Conservation (phyloP, 257 asterid genomes). For the Catharanthus roseus region DNA sequence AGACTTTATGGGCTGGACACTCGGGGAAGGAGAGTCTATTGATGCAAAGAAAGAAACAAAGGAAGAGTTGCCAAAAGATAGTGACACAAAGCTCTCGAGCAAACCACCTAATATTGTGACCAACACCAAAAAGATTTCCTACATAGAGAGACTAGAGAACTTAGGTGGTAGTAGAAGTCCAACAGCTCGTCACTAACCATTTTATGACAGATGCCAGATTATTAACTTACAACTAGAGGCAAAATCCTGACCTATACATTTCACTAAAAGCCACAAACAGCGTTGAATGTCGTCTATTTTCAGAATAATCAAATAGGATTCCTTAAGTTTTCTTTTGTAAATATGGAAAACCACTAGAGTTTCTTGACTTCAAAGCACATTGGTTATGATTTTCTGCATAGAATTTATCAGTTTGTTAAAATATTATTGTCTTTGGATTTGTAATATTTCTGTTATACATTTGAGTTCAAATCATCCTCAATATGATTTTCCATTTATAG, state of each 20-base stretch:
- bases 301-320: slow-evolving; percentile 23
- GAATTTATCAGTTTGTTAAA: slow-evolving; percentile 15
- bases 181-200: slow-evolving; percentile 60
- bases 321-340: slow-evolving; percentile 19
- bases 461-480: not conserved
- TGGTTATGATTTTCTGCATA: slow-evolving; percentile 11
- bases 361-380: slow-evolving; percentile 2
- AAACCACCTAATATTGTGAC: slow-evolving; percentile 37
- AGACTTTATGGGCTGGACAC: slow-evolving; percentile 48
- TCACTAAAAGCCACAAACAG: slow-evolving; percentile 5
- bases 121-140: slow-evolving; percentile 58
- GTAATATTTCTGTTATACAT: slow-evolving; percentile 8
- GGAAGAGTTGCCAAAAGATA: slow-evolving; percentile 20
- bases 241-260: slow-evolving; percentile 23
- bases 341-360: slow-evolving; percentile 14
- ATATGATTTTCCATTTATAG: not conserved
- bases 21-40: slow-evolving; percentile 34
- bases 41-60: slow-evolving; percentile 24
- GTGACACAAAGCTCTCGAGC: slow-evolving; percentile 16
- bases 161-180: slow-evolving; percentile 83
- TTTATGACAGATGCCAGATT: slow-evolving; percentile 13
- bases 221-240: slow-evolving; percentile 18
- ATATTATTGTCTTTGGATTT: slow-evolving; percentile 12
- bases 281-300: slow-evolving; percentile 20
- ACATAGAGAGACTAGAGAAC: slow-evolving; percentile 51